Evolutionary conservation across 1,139 yeast genomes (phyloP).

Genomic region (Diutina neorugosa): DNA sequence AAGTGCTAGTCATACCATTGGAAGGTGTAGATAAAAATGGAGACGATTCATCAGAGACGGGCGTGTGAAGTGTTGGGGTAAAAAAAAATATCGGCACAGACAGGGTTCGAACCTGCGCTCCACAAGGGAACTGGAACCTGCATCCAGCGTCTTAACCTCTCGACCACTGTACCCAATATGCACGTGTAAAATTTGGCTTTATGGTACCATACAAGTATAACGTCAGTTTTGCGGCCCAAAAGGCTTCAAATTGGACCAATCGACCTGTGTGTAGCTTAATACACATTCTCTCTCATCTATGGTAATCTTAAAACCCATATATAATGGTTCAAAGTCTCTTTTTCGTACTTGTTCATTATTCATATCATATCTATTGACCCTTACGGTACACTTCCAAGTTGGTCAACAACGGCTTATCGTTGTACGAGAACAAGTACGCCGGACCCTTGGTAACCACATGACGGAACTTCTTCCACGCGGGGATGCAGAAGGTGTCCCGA

Average conservation of each 20-base stretch:
- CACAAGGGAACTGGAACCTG: conserved; percentile 3
- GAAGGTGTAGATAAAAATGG: not conserved
- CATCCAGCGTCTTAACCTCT: conserved; percentile 4
- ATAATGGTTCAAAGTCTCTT: too few species aligned
- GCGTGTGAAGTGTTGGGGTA: too few species aligned
- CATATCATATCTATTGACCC: not conserved
- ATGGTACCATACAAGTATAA: not conserved
- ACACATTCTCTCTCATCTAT: too few species aligned
- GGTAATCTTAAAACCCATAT: too few species aligned
- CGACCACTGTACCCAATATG: conserved; percentile 2
- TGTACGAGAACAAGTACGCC: not conserved
- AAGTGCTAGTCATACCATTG: not conserved
- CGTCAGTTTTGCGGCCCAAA: too few species aligned
- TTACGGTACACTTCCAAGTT: conserved; percentile 2
- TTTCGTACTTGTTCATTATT: too few species aligned
- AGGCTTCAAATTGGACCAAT: too few species aligned
- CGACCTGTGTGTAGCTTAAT: too few species aligned
- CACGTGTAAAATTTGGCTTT: not conserved
- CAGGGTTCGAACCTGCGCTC: conserved; percentile 4
- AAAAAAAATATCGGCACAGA: conserved; percentile 4
- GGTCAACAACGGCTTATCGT: conserved; percentile 4
- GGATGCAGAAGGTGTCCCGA: conserved; percentile 12
- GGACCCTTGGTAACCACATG: conserved; percentile 6
- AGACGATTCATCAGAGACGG: too few species aligned
- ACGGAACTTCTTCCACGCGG: conserved; percentile 12